Base-by-base conservation (phyloP, 495 filamentous ascomycete genomes). In the Bryoglossum gracile region DNA sequence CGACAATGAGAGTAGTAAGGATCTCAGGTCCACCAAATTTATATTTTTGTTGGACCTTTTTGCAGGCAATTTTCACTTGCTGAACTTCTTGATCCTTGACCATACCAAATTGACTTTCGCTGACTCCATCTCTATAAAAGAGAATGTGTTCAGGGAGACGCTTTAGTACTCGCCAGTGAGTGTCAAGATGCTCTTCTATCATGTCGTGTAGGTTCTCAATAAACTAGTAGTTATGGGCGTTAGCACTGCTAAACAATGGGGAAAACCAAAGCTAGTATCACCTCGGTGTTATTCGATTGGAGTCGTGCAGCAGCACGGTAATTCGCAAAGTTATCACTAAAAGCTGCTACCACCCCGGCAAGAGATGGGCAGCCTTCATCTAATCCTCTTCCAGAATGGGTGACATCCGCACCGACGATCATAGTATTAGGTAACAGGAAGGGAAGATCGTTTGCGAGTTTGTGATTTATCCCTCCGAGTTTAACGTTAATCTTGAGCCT, bases 101-200 rank as follows among this genome's bases (percentile, higher is more conserved):
- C 44, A 48, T 49, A 16, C 39, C 39, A 51, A 84, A 94, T 65
- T 95, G 84, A 0, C 83, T 84, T 46, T 91, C 86, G 1, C 83
- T 87, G 2, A 96, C 87, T 55, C 91, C 92, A 55, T 96, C 92
- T 4, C 91, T 88, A 67, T 95, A 83, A 63, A 95, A 95, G 59
- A 91, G 84, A 41, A 97, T 72, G 23, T 87, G 72, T 28, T 76
- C 44, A 0, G 88, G 87, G 2, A 65, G 45, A 0, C 54, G 42
- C 1, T 74, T 69, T 16, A 1, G 10, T 4, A 30, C 19, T 14
- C 21, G 14, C 0, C 8, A 5, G 14, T 45, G 25, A 1, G 2
- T 14, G 8, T n/a, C 1, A 16, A 44, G 32, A 16, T 43, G 21
- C 22, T 40, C 42, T 25, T 17, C 16, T 4, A 54, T 39, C 51